Conservation (phyloP, 441 rosid species). For the Viola pubescens region DNA sequence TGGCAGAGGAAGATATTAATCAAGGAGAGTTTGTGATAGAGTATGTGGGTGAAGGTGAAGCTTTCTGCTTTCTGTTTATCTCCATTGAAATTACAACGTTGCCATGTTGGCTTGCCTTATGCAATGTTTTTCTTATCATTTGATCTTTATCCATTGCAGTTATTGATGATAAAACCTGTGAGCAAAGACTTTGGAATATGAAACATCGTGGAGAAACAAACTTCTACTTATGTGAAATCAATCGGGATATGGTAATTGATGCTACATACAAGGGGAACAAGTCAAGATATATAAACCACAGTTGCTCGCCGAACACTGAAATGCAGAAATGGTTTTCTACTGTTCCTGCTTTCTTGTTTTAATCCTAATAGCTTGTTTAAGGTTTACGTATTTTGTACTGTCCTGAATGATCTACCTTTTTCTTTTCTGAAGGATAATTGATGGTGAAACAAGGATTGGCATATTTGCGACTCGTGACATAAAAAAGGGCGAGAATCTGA, state of each 20-base stretch:
- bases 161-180: slow-evolving; percentile 96
- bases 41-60: slow-evolving; percentile 92
- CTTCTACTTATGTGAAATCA: slow-evolving; percentile 93
- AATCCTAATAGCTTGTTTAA: slow-evolving; percentile 2
- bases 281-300: slow-evolving; percentile 95
- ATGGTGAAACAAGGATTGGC: slow-evolving; percentile 97
- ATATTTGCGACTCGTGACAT: slow-evolving; percentile 84
- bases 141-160: slow-evolving; percentile 34
- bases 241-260: slow-evolving; percentile 96
- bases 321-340: slow-evolving; percentile 91
- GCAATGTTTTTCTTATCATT: slow-evolving; percentile 6
- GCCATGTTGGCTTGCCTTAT: slow-evolving; percentile 2
- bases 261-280: slow-evolving; percentile 96
- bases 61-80: slow-evolving; percentile 13
- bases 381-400: slow-evolving; percentile 6
- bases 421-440: slow-evolving; percentile 60
- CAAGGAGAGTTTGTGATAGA: slow-evolving; percentile 90
- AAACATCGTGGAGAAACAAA: slow-evolving; percentile 89
- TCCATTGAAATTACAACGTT: slow-evolving; percentile 4
- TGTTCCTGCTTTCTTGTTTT: slow-evolving; percentile 19
- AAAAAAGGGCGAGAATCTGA: slow-evolving; percentile 81
- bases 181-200: slow-evolving; percentile 98
- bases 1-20: slow-evolving; percentile 82
- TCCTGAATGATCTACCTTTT: slow-evolving; percentile 6
- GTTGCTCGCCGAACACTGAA: slow-evolving; percentile 91